A percentile compares a stretch with the other conserved stretches of the same genome.
Evolutionary conservation across 2,329 filamentous ascomycete species (phyloP).

Genomic region (Colletotrichum kahawae): DNA sequence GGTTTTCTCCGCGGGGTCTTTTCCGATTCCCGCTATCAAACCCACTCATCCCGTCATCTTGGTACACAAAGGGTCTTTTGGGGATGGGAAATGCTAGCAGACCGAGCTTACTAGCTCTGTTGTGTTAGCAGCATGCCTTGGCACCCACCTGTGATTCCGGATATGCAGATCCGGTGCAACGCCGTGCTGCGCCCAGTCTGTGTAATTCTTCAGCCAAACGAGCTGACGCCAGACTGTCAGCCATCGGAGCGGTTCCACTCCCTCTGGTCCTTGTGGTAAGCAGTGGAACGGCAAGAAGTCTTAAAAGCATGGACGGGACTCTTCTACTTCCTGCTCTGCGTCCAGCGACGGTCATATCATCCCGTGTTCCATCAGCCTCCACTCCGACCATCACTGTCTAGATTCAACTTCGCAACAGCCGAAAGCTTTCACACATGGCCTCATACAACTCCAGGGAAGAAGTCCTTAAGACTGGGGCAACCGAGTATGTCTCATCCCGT

Average conservation of each 20-base stretch:
- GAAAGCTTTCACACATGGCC: background rate
- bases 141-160: background rate
- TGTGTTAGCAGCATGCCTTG: background rate
- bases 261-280: background rate
- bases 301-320: background rate
- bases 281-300: background rate
- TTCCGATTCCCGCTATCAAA: background rate
- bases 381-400: background rate
- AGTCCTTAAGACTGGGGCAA: background rate
- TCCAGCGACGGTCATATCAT: background rate
- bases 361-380: background rate
- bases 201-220: background rate
- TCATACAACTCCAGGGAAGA: background rate
- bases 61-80: background rate
- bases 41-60: background rate
- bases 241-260: background rate
- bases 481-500: background rate
- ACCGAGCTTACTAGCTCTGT: background rate
- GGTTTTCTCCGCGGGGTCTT: background rate
- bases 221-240: background rate
- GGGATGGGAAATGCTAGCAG: background rate
- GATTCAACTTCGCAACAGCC: background rate
- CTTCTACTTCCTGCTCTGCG: background rate
- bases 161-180: background rate
- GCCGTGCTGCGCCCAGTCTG: background rate